A percentile compares a stretch with the other conserved stretches of the same genome.
phyloP scores from a whole-genome alignment of 805 yeast genomes.

The Wickerhamiella azymoides region DNA sequence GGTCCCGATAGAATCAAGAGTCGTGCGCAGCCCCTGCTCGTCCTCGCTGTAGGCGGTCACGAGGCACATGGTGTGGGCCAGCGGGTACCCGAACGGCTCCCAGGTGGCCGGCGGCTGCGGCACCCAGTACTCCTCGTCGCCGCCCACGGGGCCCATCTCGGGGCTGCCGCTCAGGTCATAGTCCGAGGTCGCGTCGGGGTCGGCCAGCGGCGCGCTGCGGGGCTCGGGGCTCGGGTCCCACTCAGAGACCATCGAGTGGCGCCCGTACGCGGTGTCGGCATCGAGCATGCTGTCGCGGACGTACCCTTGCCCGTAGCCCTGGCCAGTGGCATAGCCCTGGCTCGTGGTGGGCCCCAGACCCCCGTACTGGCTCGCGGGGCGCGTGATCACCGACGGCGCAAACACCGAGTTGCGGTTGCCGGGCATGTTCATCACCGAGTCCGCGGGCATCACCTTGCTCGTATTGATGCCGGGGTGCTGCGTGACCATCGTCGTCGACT shows the following conservation, averaged over 20 bases:
- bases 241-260: constrained; percentile 12
- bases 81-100: constrained; percentile 75
- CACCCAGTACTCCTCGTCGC: constrained; percentile 46
- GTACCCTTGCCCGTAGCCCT: background rate
- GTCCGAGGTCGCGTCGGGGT: constrained; percentile 8
- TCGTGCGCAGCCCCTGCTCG: constrained; percentile 68
- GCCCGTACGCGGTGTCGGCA: constrained; percentile 19
- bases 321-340: no score
- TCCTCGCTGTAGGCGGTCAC: constrained; percentile 96
- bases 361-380: constrained; percentile 13
- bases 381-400: constrained; percentile 16
- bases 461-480: constrained; percentile 22
- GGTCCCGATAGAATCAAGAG: constrained; percentile 85
- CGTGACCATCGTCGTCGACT: constrained; percentile 23
- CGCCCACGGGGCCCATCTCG: constrained; percentile 20
- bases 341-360: no score
- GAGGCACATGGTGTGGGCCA: constrained; percentile 56
- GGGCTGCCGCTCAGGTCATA: background rate
- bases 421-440: constrained; percentile 18
- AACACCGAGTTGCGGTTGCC: constrained; percentile 7
- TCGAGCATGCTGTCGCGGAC: constrained; percentile 2
- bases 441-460: constrained; percentile 24
- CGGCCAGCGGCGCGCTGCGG: background rate
- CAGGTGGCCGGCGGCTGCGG: constrained; percentile 85
- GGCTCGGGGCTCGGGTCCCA: background rate